These are phyloP conservation scores for Chrysoporthe austroafricana DNA, from an alignment of 2,329 filamentous ascomycete species.

Conservation along the genomic window DNA sequence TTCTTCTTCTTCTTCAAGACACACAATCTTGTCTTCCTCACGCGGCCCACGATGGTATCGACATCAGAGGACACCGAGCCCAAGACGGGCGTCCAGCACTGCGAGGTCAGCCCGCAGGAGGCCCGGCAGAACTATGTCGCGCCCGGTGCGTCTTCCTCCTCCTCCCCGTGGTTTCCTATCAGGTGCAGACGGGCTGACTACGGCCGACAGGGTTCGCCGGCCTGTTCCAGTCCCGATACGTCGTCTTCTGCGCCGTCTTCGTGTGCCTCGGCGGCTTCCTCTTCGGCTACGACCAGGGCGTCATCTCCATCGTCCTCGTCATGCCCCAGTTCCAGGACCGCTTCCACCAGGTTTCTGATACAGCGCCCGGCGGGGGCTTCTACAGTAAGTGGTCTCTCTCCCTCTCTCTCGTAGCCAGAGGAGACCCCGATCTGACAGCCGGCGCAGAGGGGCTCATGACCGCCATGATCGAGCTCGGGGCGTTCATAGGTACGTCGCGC, in stretches of 20 bases:
- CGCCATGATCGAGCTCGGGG: slow-evolving; percentile 57
- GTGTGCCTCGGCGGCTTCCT: slow-evolving; percentile 22
- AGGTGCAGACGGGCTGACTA: background rate
- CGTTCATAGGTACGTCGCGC: slow-evolving; percentile 47
- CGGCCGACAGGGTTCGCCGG: background rate
- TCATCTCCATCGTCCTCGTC: slow-evolving; percentile 44
- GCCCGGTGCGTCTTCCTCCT: background rate
- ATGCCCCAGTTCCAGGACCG: slow-evolving; percentile 41
- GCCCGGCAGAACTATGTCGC: background rate
- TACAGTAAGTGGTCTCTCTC: slow-evolving; percentile 33
- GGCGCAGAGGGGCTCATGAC: slow-evolving; percentile 39
- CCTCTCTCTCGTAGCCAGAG: too few species aligned
- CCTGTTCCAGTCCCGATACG: background rate
- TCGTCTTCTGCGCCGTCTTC: slow-evolving; percentile 15
- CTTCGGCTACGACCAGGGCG: slow-evolving; percentile 39
- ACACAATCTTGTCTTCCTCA: too few species aligned
- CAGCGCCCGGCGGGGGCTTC: slow-evolving; percentile 46
- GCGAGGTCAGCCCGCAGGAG: background rate
- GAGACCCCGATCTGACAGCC: too few species aligned
- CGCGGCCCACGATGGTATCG: background rate
- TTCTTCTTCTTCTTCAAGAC: too few species aligned
- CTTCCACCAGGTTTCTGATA: slow-evolving; percentile 39
- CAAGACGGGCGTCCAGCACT: background rate
- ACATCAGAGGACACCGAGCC: background rate
- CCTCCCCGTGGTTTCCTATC: background rate